Percentiles rank a stretch among this genome's conserved stretches.
Conservation (phyloP, 1,284 basidiomycete species). For the Apiotrichum gracile region DNA sequence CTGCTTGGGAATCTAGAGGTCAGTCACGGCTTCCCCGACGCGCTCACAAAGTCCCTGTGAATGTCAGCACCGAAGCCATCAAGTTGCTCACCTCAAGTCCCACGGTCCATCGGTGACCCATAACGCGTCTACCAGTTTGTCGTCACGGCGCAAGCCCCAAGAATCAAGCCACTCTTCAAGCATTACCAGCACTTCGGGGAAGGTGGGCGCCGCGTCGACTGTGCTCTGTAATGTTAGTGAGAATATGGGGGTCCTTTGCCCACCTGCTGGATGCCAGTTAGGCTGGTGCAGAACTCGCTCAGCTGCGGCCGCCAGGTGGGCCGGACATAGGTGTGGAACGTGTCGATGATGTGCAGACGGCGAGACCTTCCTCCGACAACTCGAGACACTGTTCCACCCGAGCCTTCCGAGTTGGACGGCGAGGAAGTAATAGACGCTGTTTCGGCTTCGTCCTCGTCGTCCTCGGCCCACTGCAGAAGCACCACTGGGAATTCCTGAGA, state of each 20-base stretch:
- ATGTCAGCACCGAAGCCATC: conserved; percentile 9
- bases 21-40: background rate
- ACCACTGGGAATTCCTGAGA: conserved; percentile 55
- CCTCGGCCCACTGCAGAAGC: conserved; percentile 73
- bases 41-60: conserved; percentile 33
- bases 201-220: conserved; percentile 71
- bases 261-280: conserved; percentile 92
- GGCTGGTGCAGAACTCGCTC: conserved; percentile 71
- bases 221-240: conserved; percentile 55
- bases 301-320: conserved; percentile 80
- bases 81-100: conserved; percentile 40
- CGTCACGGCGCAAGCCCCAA: conserved; percentile 45
- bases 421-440: background rate
- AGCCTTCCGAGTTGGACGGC: background rate
- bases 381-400: background rate
- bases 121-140: conserved; percentile 38
- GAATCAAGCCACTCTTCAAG: conserved; percentile 63
- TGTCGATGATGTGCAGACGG: conserved; percentile 45
- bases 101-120: conserved; percentile 53
- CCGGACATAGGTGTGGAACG: conserved; percentile 81
- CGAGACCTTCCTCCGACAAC: background rate
- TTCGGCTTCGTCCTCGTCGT: conserved; percentile 35
- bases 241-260: conserved; percentile 19
- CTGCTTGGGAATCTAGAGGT: conserved; percentile 42
- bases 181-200: conserved; percentile 60